Conservation (phyloP, 768 basidiomycete genomes). For the Hydnomerulius pinastri region DNA sequence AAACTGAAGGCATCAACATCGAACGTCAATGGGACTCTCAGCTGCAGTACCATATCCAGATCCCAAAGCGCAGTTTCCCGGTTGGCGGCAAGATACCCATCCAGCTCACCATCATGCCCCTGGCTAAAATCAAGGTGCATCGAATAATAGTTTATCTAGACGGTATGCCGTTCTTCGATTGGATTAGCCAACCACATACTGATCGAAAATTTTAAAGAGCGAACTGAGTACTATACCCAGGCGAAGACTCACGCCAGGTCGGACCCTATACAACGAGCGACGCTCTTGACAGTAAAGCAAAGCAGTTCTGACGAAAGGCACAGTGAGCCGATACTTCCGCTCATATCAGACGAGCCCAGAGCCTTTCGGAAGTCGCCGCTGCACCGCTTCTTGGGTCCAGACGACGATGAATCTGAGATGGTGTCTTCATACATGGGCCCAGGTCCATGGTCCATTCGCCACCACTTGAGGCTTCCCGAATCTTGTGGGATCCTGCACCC, state of each 20-base stretch:
- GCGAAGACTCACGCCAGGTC: conserved; percentile 68
- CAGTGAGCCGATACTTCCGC: conserved; percentile 71
- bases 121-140: conserved; percentile 82
- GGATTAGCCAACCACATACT: background rate
- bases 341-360: conserved; percentile 67
- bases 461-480: conserved; percentile 66
- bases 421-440: conserved; percentile 67
- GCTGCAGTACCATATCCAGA: conserved; percentile 74
- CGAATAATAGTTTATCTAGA: conserved; percentile 74
- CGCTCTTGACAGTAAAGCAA: conserved; percentile 63
- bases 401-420: conserved; percentile 55
- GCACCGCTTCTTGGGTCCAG: conserved; percentile 46
- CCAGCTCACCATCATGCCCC: conserved; percentile 77
- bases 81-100: conserved; percentile 84
- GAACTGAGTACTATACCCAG: conserved; percentile 76
- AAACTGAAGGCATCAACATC: conserved; percentile 75
- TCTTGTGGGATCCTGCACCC: conserved; percentile 66
- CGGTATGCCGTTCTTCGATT: conserved; percentile 52
- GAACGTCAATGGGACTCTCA: conserved; percentile 92
- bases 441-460: conserved; percentile 86
- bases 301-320: conserved; percentile 42
- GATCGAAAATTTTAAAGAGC: conserved; percentile 50
- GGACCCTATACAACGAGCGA: conserved; percentile 60
- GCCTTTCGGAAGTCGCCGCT: conserved; percentile 71
- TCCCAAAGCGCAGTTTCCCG: conserved; percentile 75